Base-by-base conservation (phyloP, 148 eudicot species). In the Amaranthus palmeri region DNA sequence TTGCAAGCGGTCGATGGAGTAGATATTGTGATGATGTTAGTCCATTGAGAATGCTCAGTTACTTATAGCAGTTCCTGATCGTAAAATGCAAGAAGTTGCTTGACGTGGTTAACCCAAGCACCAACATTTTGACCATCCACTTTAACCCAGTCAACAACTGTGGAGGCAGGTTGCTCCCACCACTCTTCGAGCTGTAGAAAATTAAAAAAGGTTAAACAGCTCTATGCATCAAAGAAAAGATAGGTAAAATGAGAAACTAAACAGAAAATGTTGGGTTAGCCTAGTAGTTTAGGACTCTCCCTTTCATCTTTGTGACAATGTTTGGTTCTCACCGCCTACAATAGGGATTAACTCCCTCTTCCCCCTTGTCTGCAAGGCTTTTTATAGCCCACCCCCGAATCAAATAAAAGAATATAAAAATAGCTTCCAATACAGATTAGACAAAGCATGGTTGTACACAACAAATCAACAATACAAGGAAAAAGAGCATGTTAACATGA, bases 161-260 rank as follows among this genome's bases (percentile, higher is more conserved):
- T 87, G 49, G 97, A 88, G 46, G 97, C 99, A 54, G 97, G 99
- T 78, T 96, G 99, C 79, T 96, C 97, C 99, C 99, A 96, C 99
- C 99, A 96, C 78, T 96, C 99, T 77, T 88, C 99, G 55, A 96
- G 93, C 99, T 96, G 88, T 76, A 80, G 50, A 42, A 71, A 59
- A 75, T 74, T 53, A 50, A 45, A 56, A 41, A 11, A 51, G 44
- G 2, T 54, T 7, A 73, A 66, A 51, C 14, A 40, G 36, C 36
- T 25, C 36, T 25, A 25, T 25, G 36, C 36, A 25, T 25, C 36
- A 25, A 25, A 25, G 36, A 25, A 25, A 25, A 25, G 36, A 25
- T 2, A 25, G 36, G 36, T 25, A 25, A 25, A 25, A 25, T 25
- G 36, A 25, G 12, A 41, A n/a, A 74, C 10, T 14, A 25, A 25